These are phyloP conservation scores for Hanseniaspora clermontiae DNA, from an alignment of 805 yeast genomes.

Conservation along the genomic window DNA sequence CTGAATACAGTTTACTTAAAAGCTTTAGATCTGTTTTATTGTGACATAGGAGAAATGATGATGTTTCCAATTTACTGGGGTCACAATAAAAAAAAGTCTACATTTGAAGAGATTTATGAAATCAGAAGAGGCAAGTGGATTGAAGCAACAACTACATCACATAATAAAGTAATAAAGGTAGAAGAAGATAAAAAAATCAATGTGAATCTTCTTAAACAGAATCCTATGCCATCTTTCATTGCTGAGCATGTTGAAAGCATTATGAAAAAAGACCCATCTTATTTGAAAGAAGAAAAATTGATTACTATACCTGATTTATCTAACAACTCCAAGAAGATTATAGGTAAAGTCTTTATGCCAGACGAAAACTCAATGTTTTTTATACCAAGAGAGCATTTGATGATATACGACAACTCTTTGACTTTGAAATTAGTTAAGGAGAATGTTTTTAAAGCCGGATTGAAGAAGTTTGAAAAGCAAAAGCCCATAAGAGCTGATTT, in stretches of 20 bases:
- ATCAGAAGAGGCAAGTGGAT: constrained; percentile 11
- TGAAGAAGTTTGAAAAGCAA: constrained; percentile 5
- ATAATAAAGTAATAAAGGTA: background rate
- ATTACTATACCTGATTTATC: background rate
- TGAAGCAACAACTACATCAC: background rate
- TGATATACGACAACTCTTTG: constrained; percentile 2
- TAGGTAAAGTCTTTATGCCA: constrained; percentile 6
- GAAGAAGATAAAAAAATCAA: background rate
- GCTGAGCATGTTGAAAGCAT: constrained; percentile 4
- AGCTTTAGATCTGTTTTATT: background rate
- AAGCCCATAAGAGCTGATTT: background rate
- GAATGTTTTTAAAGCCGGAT: constrained; percentile 4
- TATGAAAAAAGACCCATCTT: background rate
- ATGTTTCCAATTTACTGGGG: constrained; percentile 12
- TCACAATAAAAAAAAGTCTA: background rate
- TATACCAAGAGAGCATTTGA: constrained; percentile 7
- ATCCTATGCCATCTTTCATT: constrained; percentile 1
- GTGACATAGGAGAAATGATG: background rate
- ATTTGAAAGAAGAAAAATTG: constrained; percentile 1
- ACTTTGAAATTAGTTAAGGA: constrained; percentile 2
- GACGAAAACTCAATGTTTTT: constrained; percentile 7
- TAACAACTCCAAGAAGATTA: background rate
- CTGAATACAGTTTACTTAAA: background rate
- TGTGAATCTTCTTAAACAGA: background rate
- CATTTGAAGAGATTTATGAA: constrained; percentile 9